Base-by-base conservation (phyloP, 2,329 filamentous ascomycete species). In the Pseudopithomyces maydicus region DNA sequence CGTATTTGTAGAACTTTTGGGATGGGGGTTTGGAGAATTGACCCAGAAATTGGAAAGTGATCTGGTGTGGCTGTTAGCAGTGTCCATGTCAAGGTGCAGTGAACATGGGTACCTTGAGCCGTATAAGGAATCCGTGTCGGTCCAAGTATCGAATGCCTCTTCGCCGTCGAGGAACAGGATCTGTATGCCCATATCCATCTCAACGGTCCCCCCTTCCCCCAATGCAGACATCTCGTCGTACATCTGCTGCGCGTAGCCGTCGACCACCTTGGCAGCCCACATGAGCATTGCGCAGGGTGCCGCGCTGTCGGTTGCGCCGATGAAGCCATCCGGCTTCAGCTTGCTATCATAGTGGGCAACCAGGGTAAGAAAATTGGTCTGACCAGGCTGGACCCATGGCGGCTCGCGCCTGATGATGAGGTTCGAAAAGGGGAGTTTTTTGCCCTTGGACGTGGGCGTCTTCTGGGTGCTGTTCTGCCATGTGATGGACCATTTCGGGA, bases 301-400 rank as follows among this genome's bases (percentile, higher is more conserved):
- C 1, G 95, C 95, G 67, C 92, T 97, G 72, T 99, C 95, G 14
- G 87, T 96, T 0, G 94, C 95, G 0, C 95, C 95, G 56, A 99
- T 90, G 74, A 99, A 99, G 0, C 92, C 94, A 58, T 88, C 79
- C 0, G 93, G 94, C 23, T 81, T 81, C 56, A 90, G 83, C 77
- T 96, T 90, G 72, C 88, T 93, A 69, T 99, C 95, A 74, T 97
- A 98, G 74, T 99, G 95, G 39, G 95, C 95, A 6, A 94, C 95
- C 53, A 99, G 82, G 14, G 92, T 94, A 70, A 98, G 79, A 47
- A 92, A 82, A 41, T 89, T 88, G 2, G 95, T 88, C 64, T 97
- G 88, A 1, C 93, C 94, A 0, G 79, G 75, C 6, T 82, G 78
- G 0, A 88, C 81, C 86, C 91, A 95, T 1, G 95, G 95, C 49